A percentile compares a stretch with the other conserved stretches of the same genome.
Evolutionary conservation across 1,139 yeast genomes (phyloP).

Genomic region (Zhuliangozyma blackwelliae): DNA sequence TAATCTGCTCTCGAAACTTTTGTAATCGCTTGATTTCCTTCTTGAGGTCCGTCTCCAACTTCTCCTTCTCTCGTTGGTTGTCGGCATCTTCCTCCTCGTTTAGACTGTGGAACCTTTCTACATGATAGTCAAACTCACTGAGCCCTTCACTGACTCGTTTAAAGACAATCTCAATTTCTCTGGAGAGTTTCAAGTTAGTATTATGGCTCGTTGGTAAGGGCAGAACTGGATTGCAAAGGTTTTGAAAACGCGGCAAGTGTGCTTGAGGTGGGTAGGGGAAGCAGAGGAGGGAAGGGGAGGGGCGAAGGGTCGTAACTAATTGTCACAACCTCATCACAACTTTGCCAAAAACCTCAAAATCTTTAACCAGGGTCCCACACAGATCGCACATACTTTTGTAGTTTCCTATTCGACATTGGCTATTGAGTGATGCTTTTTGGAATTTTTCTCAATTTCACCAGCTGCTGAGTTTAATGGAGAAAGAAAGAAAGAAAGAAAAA

Average conservation of each 20-base stretch:
- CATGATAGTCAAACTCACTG: slow-evolving; percentile 60
- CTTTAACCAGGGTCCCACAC: too few relatives aligned
- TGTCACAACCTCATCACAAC: too few relatives aligned
- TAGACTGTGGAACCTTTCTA: slow-evolving; percentile 41
- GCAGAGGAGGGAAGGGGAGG: background rate
- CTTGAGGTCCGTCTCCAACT: slow-evolving; percentile 86
- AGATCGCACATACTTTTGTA: slow-evolving; percentile 39
- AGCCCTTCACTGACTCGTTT: slow-evolving; percentile 95
- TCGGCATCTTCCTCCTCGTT: slow-evolving; percentile 52
- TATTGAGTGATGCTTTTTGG: background rate
- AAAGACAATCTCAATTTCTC: slow-evolving; percentile 91
- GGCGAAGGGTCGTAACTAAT: background rate
- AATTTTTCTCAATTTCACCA: background rate
- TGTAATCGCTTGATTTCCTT: slow-evolving; percentile 95
- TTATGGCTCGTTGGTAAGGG: background rate
- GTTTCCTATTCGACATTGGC: slow-evolving; percentile 39
- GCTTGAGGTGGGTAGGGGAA: background rate
- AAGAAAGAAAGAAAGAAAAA: too few relatives aligned
- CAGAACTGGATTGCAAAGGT: background rate
- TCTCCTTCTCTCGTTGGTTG: slow-evolving; percentile 91
- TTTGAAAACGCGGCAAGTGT: background rate
- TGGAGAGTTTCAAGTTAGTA: slow-evolving; percentile 16
- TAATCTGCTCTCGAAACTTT: slow-evolving; percentile 90
- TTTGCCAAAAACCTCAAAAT: too few relatives aligned
- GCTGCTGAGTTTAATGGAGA: too few relatives aligned